phyloP scores from a whole-genome alignment of 805 yeast genomes.

The Candida peoriensis region DNA sequence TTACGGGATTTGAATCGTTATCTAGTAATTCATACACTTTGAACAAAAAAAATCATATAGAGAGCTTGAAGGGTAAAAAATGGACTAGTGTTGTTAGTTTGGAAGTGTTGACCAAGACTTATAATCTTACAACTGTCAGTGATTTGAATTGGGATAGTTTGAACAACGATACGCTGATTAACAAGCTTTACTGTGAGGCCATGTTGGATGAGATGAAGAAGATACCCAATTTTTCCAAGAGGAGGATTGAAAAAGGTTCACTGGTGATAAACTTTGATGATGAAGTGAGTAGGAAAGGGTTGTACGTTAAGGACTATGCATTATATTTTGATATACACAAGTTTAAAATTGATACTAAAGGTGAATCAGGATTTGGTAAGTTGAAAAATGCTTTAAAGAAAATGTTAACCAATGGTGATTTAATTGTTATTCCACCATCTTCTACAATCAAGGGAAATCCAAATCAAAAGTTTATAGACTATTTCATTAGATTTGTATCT shows the following conservation, averaged over 20 bases:
- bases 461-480: background rate
- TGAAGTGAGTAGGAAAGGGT: no score
- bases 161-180: no score
- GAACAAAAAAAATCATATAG: constrained; percentile 1
- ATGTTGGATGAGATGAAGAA: constrained; percentile 9
- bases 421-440: no score
- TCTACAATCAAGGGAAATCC: background rate
- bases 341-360: no score
- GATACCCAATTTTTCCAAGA: constrained; percentile 9
- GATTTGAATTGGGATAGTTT: constrained; percentile 14
- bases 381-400: no score
- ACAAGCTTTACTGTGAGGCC: no score
- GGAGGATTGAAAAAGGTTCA: constrained; percentile 8
- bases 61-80: constrained; percentile 4
- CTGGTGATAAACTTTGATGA: no score
- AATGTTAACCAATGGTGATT: no score
- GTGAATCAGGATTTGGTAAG: no score
- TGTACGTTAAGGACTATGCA: no score
- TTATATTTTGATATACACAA: no score
- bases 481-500: background rate
- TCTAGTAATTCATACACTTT: constrained; percentile 13
- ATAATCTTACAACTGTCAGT: constrained; percentile 6
- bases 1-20: constrained; percentile 3
- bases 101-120: constrained; percentile 10
- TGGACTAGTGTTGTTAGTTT: constrained; percentile 11